Conservation (phyloP, 495 filamentous ascomycete genomes). For the Podospora tetraspora region DNA sequence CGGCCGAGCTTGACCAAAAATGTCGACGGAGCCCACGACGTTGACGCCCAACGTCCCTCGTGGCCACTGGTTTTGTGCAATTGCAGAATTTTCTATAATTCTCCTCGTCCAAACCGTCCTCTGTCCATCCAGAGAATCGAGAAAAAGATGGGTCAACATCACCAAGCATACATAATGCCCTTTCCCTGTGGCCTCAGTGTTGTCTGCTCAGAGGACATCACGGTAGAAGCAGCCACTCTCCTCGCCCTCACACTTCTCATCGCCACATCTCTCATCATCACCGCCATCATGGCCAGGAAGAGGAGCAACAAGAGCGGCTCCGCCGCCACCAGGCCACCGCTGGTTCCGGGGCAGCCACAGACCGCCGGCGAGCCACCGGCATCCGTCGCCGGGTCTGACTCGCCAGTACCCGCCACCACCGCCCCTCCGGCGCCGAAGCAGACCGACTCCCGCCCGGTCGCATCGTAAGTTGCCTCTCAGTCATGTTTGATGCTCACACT, state of each 20-base stretch:
- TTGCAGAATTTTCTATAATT: constrained; percentile 3
- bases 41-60: constrained; percentile 7
- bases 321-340: constrained; percentile 15
- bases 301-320: constrained; percentile 21
- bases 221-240: constrained; percentile 27
- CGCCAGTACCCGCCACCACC: constrained; percentile 2
- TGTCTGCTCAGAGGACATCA: constrained; percentile 16
- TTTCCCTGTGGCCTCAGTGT: constrained; percentile 21
- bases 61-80: constrained; percentile 1
- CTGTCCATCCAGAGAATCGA: constrained; percentile 6
- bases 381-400: constrained; percentile 10
- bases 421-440: constrained; percentile 15
- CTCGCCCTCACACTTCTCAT: constrained; percentile 25
- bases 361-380: constrained; percentile 10
- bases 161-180: constrained; percentile 19
- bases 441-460: constrained; percentile 28
- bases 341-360: neutral
- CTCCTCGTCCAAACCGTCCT: constrained; percentile 1
- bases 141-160: constrained; percentile 9
- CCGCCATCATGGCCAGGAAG: constrained; percentile 25
- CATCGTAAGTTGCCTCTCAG: constrained; percentile 22
- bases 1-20: constrained; percentile 2
- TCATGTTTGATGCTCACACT: neutral
- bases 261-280: constrained; percentile 19
- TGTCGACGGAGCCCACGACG: neutral